Base-by-base conservation (phyloP, 169 alveolate species). In the Cryptosporidium meleagridis region DNA sequence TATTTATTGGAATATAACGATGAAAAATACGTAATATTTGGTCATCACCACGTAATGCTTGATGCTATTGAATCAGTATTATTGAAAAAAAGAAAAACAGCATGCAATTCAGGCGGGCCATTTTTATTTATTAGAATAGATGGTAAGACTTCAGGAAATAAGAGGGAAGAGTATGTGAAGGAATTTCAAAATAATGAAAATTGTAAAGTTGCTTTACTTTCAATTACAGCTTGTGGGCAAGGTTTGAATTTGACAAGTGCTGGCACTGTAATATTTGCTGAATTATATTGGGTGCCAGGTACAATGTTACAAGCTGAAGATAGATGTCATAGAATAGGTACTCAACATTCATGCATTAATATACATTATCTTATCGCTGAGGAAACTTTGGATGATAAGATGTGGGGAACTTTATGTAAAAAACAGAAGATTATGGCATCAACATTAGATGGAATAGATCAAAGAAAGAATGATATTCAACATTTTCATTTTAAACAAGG, bases 261-360 rank as follows among this genome's bases (percentile, higher is more conserved):
- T 2, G 96, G 98, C 35, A 97, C 99, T 51, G 99, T 97, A n/a
- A 98, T 98, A 48, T 97, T 98, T 91, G 99, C 99, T 23, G 99
- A 98, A 92, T 91, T 98, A 87, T 95, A 95, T 87, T 98, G 99
- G 99, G 98, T 98, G 18, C 99, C 99, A 14, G 99, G 99, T 3
- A 94, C 94, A 67, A 96, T 98, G 96, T 91, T 95, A 21, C 98
- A 98, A 94, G 99, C 99, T 12, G 99, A 98, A 93, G 99, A 97
- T 93, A 92, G 99, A 33, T 99, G 97, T 35, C 99, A 98, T 92
- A 94, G 99, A 58, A 97, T 98, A 29, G 99, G 99, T 12, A 93
- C 96, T 16, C 87, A 93, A 70, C 94, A 93, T 91, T 80, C 94
- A 21, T 70, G 84, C 26, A 93, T 96, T 62, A 91, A 96, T 70